Evolutionary conservation across 768 basidiomycete species (phyloP).

Genomic region (Boletus subparvulus): DNA sequence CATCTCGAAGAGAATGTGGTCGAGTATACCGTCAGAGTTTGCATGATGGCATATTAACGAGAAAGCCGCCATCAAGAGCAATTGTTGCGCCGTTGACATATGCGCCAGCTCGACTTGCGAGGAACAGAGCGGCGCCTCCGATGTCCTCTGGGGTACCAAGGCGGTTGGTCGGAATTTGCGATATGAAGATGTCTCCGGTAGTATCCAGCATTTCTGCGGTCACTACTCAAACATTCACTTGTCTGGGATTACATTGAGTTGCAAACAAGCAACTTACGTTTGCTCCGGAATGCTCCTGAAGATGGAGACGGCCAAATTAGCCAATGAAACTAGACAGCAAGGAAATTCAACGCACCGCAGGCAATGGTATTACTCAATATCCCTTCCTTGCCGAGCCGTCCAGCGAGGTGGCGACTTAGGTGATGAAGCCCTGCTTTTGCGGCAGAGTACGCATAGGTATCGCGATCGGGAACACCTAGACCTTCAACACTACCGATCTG

Average conservation of each 20-base stretch:
- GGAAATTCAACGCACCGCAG: slow-evolving; percentile 41
- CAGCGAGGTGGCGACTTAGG: slow-evolving; percentile 56
- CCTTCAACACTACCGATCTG: slow-evolving; percentile 68
- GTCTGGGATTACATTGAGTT: not conserved
- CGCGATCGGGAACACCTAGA: slow-evolving; percentile 48
- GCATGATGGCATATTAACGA: slow-evolving; percentile 40
- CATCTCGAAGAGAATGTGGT: not conserved
- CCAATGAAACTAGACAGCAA: not conserved
- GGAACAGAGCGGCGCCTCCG: slow-evolving; percentile 59
- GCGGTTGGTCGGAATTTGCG: slow-evolving; percentile 46
- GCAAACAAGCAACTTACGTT: slow-evolving; percentile 30
- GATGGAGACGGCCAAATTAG: not conserved
- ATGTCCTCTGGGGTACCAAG: slow-evolving; percentile 67
- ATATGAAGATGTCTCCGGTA: slow-evolving; percentile 43
- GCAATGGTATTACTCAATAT: slow-evolving; percentile 66
- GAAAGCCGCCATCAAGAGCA: slow-evolving; percentile 57
- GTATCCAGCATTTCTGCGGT: slow-evolving; percentile 51
- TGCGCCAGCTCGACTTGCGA: slow-evolving; percentile 57
- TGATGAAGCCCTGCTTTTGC: slow-evolving; percentile 66
- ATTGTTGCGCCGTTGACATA: slow-evolving; percentile 67
- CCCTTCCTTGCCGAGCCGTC: slow-evolving; percentile 53
- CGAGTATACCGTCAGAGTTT: slow-evolving; percentile 29
- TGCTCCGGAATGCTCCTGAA: slow-evolving; percentile 42
- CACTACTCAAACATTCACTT: slow-evolving; percentile 37
- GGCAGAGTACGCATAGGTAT: slow-evolving; percentile 66